phyloP scores from a whole-genome alignment of 768 basidiomycete species.

The Pleurotus eryngii region DNA sequence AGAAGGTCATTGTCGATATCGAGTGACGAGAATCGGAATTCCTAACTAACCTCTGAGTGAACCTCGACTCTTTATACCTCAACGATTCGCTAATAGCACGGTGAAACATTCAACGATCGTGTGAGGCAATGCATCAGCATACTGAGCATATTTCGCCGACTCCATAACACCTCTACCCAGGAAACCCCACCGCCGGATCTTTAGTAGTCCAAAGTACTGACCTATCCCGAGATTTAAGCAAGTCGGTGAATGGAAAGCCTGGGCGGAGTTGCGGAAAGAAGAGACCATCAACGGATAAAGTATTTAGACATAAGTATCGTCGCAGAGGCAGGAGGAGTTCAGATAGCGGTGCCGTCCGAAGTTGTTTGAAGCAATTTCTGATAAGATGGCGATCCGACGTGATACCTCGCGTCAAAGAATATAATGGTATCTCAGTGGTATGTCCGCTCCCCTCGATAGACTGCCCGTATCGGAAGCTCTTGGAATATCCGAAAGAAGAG shows the following conservation, averaged over 20 bases:
- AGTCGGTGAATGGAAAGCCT: not conserved
- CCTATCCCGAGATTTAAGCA: not conserved
- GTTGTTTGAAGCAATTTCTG: not conserved
- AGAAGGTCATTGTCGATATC: constrained; percentile 3
- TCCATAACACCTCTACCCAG: not conserved
- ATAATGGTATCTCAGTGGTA: too few relatives aligned
- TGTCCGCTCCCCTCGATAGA: too few relatives aligned
- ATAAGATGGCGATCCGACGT: constrained; percentile 1
- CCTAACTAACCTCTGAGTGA: too few relatives aligned
- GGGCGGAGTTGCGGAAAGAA: not conserved
- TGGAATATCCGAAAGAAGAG: too few relatives aligned
- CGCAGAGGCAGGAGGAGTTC: not conserved
- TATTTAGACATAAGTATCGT: not conserved
- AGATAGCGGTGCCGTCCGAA: not conserved
- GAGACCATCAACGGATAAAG: not conserved
- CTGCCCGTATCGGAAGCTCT: too few relatives aligned
- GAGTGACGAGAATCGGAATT: not conserved
- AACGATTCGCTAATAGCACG: not conserved
- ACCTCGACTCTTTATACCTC: not conserved
- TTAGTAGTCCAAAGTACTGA: not conserved
- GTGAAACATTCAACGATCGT: too few relatives aligned
- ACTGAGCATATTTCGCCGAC: constrained; percentile 4
- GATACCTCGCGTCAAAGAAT: not conserved
- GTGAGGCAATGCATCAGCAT: too few relatives aligned
- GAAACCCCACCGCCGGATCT: not conserved